Evolutionary conservation across 768 basidiomycete genomes (phyloP).

Genomic region (Epithele typhae): DNA sequence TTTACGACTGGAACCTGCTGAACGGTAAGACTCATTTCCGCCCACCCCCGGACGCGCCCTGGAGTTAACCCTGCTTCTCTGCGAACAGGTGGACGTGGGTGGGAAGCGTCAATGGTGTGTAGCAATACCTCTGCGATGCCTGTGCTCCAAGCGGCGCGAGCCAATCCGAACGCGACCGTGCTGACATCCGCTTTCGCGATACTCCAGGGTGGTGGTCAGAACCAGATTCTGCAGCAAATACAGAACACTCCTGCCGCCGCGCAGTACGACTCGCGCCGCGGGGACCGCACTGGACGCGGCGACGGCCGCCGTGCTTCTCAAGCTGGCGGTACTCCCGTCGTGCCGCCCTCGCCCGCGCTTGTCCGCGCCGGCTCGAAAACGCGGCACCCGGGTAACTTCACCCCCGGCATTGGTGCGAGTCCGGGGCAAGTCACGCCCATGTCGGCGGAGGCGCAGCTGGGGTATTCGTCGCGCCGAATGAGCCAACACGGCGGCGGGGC

Average conservation of each 20-base stretch:
- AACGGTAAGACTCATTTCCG: conserved; percentile 53
- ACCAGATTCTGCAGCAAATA: conserved; percentile 60
- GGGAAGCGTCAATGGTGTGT: conserved; percentile 80
- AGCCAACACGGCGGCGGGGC: conserved; percentile 28
- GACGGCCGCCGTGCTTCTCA: conserved; percentile 66
- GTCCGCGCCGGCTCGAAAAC: conserved; percentile 74
- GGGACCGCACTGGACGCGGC: conserved; percentile 55
- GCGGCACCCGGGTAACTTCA: conserved; percentile 52
- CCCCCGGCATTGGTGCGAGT: conserved; percentile 43
- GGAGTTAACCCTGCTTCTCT: conserved; percentile 1
- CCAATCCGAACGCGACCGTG: neutral
- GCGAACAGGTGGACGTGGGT: conserved; percentile 78
- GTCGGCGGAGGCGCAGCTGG: conserved; percentile 70
- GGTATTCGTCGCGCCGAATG: conserved; percentile 51
- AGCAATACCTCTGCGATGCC: too few species aligned
- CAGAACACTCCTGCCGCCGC: conserved; percentile 48
- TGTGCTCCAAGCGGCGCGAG: neutral
- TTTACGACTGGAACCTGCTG: conserved; percentile 95
- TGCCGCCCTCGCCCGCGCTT: conserved; percentile 74
- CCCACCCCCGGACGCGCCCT: conserved; percentile 1
- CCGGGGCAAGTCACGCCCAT: conserved; percentile 64
- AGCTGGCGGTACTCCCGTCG: conserved; percentile 48
- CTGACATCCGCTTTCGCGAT: neutral
- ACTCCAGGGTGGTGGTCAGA: conserved; percentile 44
- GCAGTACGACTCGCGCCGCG: conserved; percentile 53